Evolutionary conservation across 345 rosid genomes (phyloP).

Genomic region (Euphorbia pulcherrima): DNA sequence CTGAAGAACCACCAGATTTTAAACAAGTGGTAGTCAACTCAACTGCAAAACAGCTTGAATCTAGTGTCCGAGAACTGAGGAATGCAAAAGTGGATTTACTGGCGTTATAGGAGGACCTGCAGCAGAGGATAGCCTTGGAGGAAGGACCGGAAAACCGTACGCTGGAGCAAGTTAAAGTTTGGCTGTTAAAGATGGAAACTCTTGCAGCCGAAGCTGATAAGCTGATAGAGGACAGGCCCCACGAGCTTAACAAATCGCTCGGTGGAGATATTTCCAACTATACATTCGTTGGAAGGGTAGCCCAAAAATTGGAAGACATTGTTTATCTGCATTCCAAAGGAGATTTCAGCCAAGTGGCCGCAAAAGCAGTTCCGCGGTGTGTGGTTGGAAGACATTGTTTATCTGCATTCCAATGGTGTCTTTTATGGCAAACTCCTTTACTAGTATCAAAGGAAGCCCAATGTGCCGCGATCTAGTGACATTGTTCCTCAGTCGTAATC

Average conservation of each 20-base stretch:
- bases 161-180: not conserved
- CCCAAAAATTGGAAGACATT: not conserved
- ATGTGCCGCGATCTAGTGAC: conserved; percentile 24
- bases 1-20: not conserved
- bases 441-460: conserved; percentile 1
- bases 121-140: not conserved
- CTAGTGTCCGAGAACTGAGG: not conserved
- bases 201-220: not conserved
- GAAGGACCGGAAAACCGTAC: not conserved
- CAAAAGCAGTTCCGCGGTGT: not conserved
- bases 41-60: not conserved
- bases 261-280: not conserved
- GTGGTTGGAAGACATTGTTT: not conserved
- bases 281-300: not conserved
- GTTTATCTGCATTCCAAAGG: not conserved
- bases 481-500: conserved; percentile 16
- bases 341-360: not conserved
- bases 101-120: not conserved
- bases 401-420: conserved; percentile 23
- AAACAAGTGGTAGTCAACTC: not conserved
- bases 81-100: not conserved
- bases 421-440: conserved; percentile 21
- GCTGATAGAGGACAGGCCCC: not conserved
- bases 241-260: not conserved
- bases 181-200: not conserved